Conservation (phyloP, 306 rosid species). For the Prinsepia uniflora region DNA sequence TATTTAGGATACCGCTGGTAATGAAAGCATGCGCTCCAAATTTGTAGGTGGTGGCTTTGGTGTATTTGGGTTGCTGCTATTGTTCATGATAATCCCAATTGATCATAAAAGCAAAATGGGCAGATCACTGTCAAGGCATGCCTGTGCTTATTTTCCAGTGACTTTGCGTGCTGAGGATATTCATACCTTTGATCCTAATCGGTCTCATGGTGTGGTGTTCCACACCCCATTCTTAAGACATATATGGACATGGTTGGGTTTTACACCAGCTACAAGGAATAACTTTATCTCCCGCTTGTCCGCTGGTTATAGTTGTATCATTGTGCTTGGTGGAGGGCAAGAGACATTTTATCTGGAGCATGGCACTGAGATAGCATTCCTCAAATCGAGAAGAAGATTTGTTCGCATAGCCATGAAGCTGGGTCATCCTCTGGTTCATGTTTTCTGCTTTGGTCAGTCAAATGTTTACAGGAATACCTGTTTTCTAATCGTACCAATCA, state of each 20-base stretch:
- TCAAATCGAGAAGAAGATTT: constrained; percentile 79
- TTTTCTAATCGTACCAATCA: too few relatives aligned
- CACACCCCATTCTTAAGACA: constrained; percentile 91
- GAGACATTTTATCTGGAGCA: constrained; percentile 78
- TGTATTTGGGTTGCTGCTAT: constrained; percentile 49
- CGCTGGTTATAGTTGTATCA: constrained; percentile 77
- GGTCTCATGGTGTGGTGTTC: constrained; percentile 92
- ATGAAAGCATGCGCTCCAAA: too few relatives aligned
- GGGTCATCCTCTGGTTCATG: constrained; percentile 85
- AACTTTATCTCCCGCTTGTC: constrained; percentile 56
- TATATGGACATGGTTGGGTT: constrained; percentile 97
- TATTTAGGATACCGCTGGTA: too few relatives aligned
- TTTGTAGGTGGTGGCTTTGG: too few relatives aligned
- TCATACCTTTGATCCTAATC: constrained; percentile 60
- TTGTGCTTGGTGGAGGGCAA: constrained; percentile 95
- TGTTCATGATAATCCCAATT: constrained; percentile 55
- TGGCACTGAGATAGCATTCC: constrained; percentile 70
- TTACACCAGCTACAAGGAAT: constrained; percentile 60
- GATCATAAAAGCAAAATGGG: constrained; percentile 55
- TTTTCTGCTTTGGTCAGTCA: constrained; percentile 84
- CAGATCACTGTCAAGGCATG: constrained; percentile 52
- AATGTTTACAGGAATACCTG: too few relatives aligned
- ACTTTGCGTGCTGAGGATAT: constrained; percentile 76
- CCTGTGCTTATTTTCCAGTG: constrained; percentile 68
- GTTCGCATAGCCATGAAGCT: constrained; percentile 77